These are phyloP conservation scores for Candida rishiriensis DNA, from an alignment of 805 yeast species.

Conservation along the genomic window DNA sequence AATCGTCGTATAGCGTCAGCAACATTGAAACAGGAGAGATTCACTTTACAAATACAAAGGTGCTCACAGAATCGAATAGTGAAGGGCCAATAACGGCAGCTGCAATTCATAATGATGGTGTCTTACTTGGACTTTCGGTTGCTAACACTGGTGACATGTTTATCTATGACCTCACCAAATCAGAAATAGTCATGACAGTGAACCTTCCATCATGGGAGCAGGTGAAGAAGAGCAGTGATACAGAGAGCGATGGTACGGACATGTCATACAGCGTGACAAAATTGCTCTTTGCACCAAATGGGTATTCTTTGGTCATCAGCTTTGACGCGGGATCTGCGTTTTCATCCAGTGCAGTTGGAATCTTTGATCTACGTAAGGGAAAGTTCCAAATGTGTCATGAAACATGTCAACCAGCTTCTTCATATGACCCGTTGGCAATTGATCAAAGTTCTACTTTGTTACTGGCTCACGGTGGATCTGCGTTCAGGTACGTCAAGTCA, in stretches of 20 bases:
- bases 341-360: constrained; percentile 7
- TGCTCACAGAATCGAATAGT: too few species aligned
- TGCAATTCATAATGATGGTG: constrained; percentile 36
- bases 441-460: too few species aligned
- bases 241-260: constrained; percentile 13
- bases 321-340: too few species aligned
- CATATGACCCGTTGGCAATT: too few species aligned
- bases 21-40: too few species aligned
- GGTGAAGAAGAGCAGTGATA: constrained; percentile 1
- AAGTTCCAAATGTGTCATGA: neutral
- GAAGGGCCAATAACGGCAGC: neutral
- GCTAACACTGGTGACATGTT: constrained; percentile 28
- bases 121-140: constrained; percentile 33
- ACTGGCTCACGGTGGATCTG: too few species aligned
- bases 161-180: constrained; percentile 37
- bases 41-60: too few species aligned
- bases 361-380: constrained; percentile 24
- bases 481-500: too few species aligned
- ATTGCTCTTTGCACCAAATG: constrained; percentile 57
- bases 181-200: constrained; percentile 33
- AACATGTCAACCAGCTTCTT: too few species aligned
- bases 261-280: constrained; percentile 18
- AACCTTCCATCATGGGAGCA: constrained; percentile 3
- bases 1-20: too few species aligned
- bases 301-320: constrained; percentile 47